These are phyloP conservation scores for Solanum gandarillasii DNA, from an alignment of 257 asterid species.

Conservation along the genomic window DNA sequence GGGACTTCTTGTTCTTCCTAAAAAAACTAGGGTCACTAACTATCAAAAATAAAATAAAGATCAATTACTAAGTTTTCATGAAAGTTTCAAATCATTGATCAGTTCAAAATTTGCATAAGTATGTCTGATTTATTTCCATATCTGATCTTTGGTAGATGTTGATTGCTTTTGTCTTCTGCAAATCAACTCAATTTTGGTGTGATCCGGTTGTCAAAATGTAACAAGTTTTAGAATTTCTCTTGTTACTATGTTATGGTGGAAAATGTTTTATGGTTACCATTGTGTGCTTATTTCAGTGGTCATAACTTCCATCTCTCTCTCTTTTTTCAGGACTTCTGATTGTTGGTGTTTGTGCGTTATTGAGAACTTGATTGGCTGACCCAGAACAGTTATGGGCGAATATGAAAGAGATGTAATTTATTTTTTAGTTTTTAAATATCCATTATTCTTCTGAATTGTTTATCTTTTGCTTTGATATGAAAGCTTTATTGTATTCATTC, in stretches of 20 bases:
- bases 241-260: background rate
- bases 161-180: background rate
- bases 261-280: background rate
- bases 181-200: background rate
- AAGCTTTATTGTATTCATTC: slow-evolving; percentile 2
- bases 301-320: background rate
- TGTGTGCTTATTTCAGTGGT: background rate
- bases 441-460: background rate
- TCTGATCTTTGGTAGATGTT: background rate
- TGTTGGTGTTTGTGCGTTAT: background rate
- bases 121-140: background rate
- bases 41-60: background rate
- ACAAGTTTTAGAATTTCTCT: background rate
- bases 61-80: background rate
- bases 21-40: background rate
- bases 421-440: background rate
- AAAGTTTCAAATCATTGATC: background rate
- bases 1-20: background rate
- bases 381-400: slow-evolving; percentile 23
- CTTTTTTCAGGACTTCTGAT: background rate
- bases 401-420: slow-evolving; percentile 32
- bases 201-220: background rate
- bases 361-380: background rate
- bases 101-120: background rate
- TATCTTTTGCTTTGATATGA: background rate